phyloP scores from a whole-genome alignment of 805 yeast genomes.

The Candida argentea region DNA sequence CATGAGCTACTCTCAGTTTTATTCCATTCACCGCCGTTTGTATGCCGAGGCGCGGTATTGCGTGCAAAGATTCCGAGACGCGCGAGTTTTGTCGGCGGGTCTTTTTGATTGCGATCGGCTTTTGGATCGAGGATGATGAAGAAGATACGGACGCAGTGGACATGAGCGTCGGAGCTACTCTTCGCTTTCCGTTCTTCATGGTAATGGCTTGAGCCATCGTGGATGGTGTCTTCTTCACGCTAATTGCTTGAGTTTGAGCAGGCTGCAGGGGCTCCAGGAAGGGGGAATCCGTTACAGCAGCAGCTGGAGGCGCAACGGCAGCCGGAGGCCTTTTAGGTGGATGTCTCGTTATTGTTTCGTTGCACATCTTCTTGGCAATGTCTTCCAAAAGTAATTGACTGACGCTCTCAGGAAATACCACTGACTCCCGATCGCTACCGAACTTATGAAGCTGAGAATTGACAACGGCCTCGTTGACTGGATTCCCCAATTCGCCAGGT shows the following conservation, averaged over 20 bases:
- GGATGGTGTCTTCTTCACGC: constrained; percentile 6
- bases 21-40: constrained; percentile 56
- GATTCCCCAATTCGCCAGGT: constrained; percentile 48
- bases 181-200: constrained; percentile 63
- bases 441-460: constrained; percentile 66
- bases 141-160: constrained; percentile 29
- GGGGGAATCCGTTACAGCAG: constrained; percentile 1
- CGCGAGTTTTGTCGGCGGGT: constrained; percentile 15
- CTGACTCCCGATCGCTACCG: constrained; percentile 80
- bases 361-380: constrained; percentile 27
- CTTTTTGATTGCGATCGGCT: constrained; percentile 8
- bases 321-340: constrained; percentile 3
- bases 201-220: constrained; percentile 36
- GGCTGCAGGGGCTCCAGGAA: neutral
- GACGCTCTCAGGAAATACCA: constrained; percentile 79
- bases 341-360: constrained; percentile 5
- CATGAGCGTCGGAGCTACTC: constrained; percentile 63
- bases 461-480: constrained; percentile 54
- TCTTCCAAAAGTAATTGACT: constrained; percentile 71
- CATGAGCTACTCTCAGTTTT: constrained; percentile 11
- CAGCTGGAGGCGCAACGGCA: constrained; percentile 8
- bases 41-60: constrained; percentile 54
- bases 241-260: neutral
- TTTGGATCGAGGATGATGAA: constrained; percentile 7
- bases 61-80: constrained; percentile 36